Evolutionary conservation across 2,329 filamentous ascomycete genomes (phyloP).

Genomic region (Bipolaris zeicola): DNA sequence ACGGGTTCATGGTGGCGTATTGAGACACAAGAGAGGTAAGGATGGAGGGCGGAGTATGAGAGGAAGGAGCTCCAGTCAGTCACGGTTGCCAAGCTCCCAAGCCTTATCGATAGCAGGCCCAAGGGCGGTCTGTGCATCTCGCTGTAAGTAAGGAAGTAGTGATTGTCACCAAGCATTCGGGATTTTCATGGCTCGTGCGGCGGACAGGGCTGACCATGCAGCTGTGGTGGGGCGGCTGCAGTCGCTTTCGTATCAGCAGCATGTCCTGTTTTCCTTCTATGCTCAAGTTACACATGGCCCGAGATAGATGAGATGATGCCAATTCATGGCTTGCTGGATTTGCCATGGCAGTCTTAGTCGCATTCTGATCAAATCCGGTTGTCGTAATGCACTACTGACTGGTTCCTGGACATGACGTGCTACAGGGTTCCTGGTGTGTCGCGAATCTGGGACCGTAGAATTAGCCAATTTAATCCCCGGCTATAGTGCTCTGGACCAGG

Average conservation of each 20-base stretch:
- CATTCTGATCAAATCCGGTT: neutral
- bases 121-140: neutral
- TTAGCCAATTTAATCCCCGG: neutral
- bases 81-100: neutral
- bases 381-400: constrained; percentile 6
- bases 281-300: neutral
- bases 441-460: constrained; percentile 12
- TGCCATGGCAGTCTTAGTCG: neutral
- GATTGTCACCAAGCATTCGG: neutral
- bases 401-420: constrained; percentile 6
- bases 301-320: neutral
- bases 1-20: constrained; percentile 46
- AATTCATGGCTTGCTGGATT: neutral
- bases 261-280: too few relatives aligned
- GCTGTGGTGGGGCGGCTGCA: too few relatives aligned
- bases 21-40: constrained; percentile 1
- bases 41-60: constrained; percentile 1
- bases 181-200: neutral
- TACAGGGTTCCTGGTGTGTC: constrained; percentile 7
- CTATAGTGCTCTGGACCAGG: constrained; percentile 4
- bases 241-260: neutral
- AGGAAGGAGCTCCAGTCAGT: neutral
- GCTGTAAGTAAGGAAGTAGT: neutral
- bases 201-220: too few relatives aligned
- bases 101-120: constrained; percentile 11